A percentile compares a stretch with the other conserved stretches of the same genome.
Evolutionary conservation across 2,329 filamentous ascomycete species (phyloP).

Genomic region (Gyromitra esculenta): DNA sequence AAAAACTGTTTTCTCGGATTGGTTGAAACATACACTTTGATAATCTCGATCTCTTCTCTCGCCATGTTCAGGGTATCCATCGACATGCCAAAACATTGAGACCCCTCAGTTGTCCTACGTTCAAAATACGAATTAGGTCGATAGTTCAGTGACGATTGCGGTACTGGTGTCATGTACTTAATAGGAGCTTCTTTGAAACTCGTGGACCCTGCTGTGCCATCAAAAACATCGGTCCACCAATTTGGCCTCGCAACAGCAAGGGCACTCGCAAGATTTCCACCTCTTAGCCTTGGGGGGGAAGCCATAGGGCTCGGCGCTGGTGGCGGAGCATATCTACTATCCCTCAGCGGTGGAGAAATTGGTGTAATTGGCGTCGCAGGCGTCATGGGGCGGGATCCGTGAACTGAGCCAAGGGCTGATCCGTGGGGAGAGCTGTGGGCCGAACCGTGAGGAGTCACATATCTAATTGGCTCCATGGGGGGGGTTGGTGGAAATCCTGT

Average conservation of each 20-base stretch:
- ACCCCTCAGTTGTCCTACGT: conserved; percentile 53
- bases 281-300: conserved; percentile 49
- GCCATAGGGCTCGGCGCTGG: conserved; percentile 50
- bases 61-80: conserved; percentile 57
- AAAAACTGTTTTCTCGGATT: background rate
- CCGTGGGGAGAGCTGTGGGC: conserved; percentile 36
- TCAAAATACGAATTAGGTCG: conserved; percentile 44
- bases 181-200: conserved; percentile 47
- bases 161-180: conserved; percentile 46
- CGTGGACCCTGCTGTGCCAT: conserved; percentile 47
- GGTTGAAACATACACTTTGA: conserved; percentile 55
- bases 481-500: conserved; percentile 41
- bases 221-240: conserved; percentile 53
- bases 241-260: conserved; percentile 47
- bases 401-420: conserved; percentile 31
- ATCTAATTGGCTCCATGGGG: conserved; percentile 44
- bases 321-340: conserved; percentile 41
- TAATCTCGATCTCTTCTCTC: conserved; percentile 57
- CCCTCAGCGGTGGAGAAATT: conserved; percentile 36
- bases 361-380: conserved; percentile 47
- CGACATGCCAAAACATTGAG: conserved; percentile 56
- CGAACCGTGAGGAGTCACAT: conserved; percentile 40
- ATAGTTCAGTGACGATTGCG: conserved; percentile 25
- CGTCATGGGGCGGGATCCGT: conserved; percentile 44
- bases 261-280: conserved; percentile 48